Evolutionary conservation across 768 basidiomycete genomes (phyloP).

Genomic region (Phlegmacium glaucopus): DNA sequence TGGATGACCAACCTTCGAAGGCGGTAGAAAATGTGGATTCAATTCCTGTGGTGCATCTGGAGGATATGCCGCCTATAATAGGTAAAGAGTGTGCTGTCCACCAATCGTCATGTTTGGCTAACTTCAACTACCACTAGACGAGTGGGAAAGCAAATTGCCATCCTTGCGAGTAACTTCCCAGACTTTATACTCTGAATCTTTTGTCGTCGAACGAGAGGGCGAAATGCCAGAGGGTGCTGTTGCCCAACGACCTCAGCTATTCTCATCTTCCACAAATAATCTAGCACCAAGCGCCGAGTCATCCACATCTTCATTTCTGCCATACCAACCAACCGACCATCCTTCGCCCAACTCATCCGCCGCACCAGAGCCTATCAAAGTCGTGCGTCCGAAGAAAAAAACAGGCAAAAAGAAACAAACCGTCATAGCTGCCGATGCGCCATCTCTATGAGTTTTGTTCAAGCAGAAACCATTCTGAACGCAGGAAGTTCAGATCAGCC

Average conservation of each 20-base stretch:
- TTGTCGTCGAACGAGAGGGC: slow-evolving; percentile 71
- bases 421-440: slow-evolving; percentile 1
- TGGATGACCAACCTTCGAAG: slow-evolving; percentile 52
- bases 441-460: too few relatives aligned
- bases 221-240: slow-evolving; percentile 77
- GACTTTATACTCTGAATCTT: slow-evolving; percentile 41
- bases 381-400: slow-evolving; percentile 69
- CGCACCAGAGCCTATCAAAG: slow-evolving; percentile 71
- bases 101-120: not conserved
- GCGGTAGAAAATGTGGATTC: slow-evolving; percentile 70
- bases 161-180: slow-evolving; percentile 40
- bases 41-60: slow-evolving; percentile 87
- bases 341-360: slow-evolving; percentile 32
- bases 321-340: slow-evolving; percentile 52
- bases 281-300: slow-evolving; percentile 29
- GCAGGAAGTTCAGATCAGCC: too few relatives aligned
- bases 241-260: slow-evolving; percentile 9
- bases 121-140: slow-evolving; percentile 17
- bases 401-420: slow-evolving; percentile 70
- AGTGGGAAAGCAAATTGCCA: slow-evolving; percentile 35
- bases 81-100: slow-evolving; percentile 1
- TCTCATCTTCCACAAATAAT: slow-evolving; percentile 23
- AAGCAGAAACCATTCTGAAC: too few relatives aligned
- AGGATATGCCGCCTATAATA: slow-evolving; percentile 57
- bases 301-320: slow-evolving; percentile 40